Conservation (phyloP, 108 stramenopile species). For the Schizochytrium sp. region DNA sequence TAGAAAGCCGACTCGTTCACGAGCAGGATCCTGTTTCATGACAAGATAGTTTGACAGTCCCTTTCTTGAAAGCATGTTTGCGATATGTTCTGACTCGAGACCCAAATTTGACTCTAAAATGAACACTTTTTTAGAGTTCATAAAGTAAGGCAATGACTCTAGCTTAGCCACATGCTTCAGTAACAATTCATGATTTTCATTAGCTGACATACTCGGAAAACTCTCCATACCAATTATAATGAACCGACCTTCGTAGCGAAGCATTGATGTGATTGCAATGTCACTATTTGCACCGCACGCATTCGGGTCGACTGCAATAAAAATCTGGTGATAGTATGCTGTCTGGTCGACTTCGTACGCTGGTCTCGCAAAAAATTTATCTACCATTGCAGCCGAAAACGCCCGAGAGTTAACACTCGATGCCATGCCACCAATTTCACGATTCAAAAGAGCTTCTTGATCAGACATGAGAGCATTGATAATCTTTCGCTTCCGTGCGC, state of each 20-base stretch:
- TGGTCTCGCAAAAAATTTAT: neutral
- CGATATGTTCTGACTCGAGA: neutral
- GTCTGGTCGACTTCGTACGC: neutral
- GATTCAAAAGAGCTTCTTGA: neutral
- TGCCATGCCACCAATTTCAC: conserved; percentile 50
- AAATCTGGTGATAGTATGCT: neutral
- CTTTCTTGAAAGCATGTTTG: neutral
- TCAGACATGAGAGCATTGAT: conserved; percentile 38
- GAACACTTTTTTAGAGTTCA: neutral
- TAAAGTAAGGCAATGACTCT: neutral
- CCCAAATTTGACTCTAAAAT: conserved; percentile 21
- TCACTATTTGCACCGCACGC: neutral
- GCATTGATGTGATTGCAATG: conserved; percentile 50
- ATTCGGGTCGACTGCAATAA: conserved; percentile 28
- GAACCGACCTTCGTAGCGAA: neutral
- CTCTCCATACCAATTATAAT: conserved; percentile 23
- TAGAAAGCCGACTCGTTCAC: conserved; percentile 18
- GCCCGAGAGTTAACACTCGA: neutral
- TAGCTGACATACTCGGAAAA: neutral
- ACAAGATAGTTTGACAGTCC: neutral
- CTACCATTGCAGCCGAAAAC: neutral
- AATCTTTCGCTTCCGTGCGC: conserved; percentile 13
- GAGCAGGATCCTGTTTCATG: neutral
- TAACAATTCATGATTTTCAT: neutral
- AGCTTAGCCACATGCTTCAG: neutral